Conservation (phyloP, 179 eudicot genomes). For the Drosera spatulata region DNA sequence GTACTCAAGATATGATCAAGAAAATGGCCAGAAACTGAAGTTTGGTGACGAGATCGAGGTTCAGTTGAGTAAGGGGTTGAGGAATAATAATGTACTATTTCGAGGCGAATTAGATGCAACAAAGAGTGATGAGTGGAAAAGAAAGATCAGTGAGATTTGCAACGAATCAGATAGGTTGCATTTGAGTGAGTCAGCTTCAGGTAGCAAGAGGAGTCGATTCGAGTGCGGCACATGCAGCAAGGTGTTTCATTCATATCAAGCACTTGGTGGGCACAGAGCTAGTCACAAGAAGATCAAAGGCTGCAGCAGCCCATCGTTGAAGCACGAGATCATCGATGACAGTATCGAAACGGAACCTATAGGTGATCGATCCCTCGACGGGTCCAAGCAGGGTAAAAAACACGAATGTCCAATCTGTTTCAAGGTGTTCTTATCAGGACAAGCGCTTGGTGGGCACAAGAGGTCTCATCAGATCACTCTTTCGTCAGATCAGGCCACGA, state of each 20-base stretch:
- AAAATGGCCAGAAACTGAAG: neutral
- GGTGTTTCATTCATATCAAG: slow-evolving; percentile 68
- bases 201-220: slow-evolving; percentile 26
- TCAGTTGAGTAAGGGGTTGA: neutral
- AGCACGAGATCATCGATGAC: slow-evolving; percentile 9
- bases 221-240: slow-evolving; percentile 66
- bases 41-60: neutral
- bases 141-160: slow-evolving; percentile 6
- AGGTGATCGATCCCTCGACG: neutral
- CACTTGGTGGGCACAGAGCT: slow-evolving; percentile 85
- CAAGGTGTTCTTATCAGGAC: slow-evolving; percentile 6
- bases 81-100: neutral
- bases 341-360: slow-evolving; percentile 1
- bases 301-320: slow-evolving; percentile 1
- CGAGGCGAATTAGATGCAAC: too few relatives aligned
- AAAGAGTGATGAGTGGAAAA: slow-evolving; percentile 1
- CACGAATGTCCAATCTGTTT: slow-evolving; percentile 76
- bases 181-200: neutral
- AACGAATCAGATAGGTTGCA: too few relatives aligned
- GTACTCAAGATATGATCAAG: slow-evolving; percentile 13
- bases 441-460: slow-evolving; percentile 95
- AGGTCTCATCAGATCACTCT: slow-evolving; percentile 53
- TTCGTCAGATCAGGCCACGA: neutral
- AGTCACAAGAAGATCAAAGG: slow-evolving; percentile 61
- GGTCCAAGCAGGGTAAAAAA: slow-evolving; percentile 16